Evolutionary conservation across 805 yeast genomes (phyloP), one percentile per base, ranked within the genome.

Genomic region (Monosporozyma unispora): DNA sequence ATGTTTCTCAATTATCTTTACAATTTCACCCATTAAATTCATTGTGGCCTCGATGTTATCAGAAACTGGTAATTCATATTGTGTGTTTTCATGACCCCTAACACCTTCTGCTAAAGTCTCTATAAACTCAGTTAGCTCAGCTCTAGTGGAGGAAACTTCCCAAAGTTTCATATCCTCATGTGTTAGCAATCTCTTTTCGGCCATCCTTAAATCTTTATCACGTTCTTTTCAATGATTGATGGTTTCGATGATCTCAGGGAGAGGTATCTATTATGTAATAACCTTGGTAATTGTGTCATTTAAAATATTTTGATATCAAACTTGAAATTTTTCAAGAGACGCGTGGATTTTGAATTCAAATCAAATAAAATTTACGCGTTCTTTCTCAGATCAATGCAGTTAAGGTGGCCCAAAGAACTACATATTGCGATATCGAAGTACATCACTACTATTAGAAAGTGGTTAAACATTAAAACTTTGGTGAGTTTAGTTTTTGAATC

Each of bases 101-200:
- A 87, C 91, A 21, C 89, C 73, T 0, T 68, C 67, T 42, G 88
- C 88, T 39, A 91, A 69, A 1, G 67, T 64, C 18, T 64, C 64
- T 1, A 89, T 73, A 59, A 86, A 89, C 0, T 58, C 61, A 3
- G 84, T 52, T 1, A 91, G 54, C 3, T 70, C 72, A 0, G 63
- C 54, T 59, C 79, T 79, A 0, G 84, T 75, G 2, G 64, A 54
- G 7, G 87, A 78, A 0, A 54, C 63, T 14, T 67, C 60, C 82
- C 95, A 91, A 48, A 70, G 61, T 10, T 70, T 72, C 58, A 91
- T 61, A 61, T 91, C 98, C 0, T 74, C 72, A 0, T 67, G 61
- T 0, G 80, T 76, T 9, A 78, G 56, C 8, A 87, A 73, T 49
- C 89, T 66, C 57, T 74, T 71, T 10, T 63, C 61, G 1, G 75